Evolutionary conservation across 2,329 filamentous ascomycete species (phyloP), one percentile per base, ranked within the genome.

Genomic region (Ascochyta rabiei): DNA sequence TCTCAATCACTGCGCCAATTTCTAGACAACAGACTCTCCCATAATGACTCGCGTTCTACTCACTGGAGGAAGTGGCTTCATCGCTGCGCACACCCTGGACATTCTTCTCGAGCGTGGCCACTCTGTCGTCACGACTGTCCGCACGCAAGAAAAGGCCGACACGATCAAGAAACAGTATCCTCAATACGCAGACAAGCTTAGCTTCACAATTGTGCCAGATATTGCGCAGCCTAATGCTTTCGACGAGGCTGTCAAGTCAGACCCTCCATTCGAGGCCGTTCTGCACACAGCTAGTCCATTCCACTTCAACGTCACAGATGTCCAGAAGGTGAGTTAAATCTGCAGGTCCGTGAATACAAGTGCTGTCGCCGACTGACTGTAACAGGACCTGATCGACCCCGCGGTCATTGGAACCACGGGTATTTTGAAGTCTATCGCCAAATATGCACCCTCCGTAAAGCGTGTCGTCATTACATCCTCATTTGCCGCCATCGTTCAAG

Each of bases 211-310:
- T 56, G 89, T 96, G 12, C 81, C 85, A 43, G 89, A 96, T 61
- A 87, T 96, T 60, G 87, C 88, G 0, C 70, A 85, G 58, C 81
- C 86, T 19, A 84, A 83, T 16, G 89, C 89, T 21, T 96, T 95
- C 60, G 80, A 82, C 58, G 67, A 80, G 71, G 84, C 83, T 15
- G 81, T 87, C 42, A 78, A 84, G 59, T 85, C 84, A 15, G 79
- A 84, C 49, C 84, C 84, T 15, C 84, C 86, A 0, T 89, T 93
- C 59, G 87, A 90, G 64, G 86, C 83, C 40, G 88, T 93, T 43
- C 61, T 77, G 16, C 75, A 77, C 50, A 77, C 75, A 15, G 74
- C 75, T 1, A 73, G 70, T 30, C 89, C 90, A 0, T 93, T 90
- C 77, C 87, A 89, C 64, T 83, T 86, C 70, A 88, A 88, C 30